Base-by-base conservation (phyloP, 2,329 filamentous ascomycete genomes). In the Verticillium albo-atrum region DNA sequence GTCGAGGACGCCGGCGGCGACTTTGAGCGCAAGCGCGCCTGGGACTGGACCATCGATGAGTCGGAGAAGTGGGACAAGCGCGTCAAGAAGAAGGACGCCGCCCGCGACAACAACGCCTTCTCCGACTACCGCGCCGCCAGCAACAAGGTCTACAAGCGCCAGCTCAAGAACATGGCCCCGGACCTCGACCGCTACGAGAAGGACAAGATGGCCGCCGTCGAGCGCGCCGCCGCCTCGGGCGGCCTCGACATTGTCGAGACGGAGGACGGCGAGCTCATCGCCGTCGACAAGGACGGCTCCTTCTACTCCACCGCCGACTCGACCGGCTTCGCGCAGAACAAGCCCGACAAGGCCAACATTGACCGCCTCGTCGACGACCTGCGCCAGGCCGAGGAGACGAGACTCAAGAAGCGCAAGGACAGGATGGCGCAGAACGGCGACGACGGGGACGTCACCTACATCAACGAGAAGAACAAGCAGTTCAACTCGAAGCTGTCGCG, bases 401-500 rank as follows among this genome's bases (percentile, higher is more conserved):
- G 92, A 56, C 71, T 96, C 70, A 96, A 93, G 83, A 96, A 96
- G 80, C 83, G 92, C 68, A 88, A 85, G 72, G 91, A 96, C 65
- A 83, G 92, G 57, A 87, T 90, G 72, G 85, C 86, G 14, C 85
- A 88, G 72, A 89, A 88, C 63, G 92, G 93, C 60, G 92, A 96
- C 64, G 90, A 93, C 54, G 89, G 87, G 28, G 95, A 99, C 75
- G 90, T 98, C 68, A 98, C 94, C 7, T 98, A 97, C 77, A 99
- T 99, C 84, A 99, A 99, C 78, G 92, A 97, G 78, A 97, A 99
- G 89, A 99, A 99, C 82, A 98, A 98, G 82, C 92, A 97, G 82
- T 99, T 99, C 81, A 99, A 99, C 86, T 88, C 96, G 79, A 98
- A 99, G 79, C 80, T 99, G 74, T 82, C 89, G 58, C 83, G 95